A percentile compares a stretch with the other conserved stretches of the same genome.
Conservation (phyloP, 805 yeast genomes). For the Phaffomyces antillensis region DNA sequence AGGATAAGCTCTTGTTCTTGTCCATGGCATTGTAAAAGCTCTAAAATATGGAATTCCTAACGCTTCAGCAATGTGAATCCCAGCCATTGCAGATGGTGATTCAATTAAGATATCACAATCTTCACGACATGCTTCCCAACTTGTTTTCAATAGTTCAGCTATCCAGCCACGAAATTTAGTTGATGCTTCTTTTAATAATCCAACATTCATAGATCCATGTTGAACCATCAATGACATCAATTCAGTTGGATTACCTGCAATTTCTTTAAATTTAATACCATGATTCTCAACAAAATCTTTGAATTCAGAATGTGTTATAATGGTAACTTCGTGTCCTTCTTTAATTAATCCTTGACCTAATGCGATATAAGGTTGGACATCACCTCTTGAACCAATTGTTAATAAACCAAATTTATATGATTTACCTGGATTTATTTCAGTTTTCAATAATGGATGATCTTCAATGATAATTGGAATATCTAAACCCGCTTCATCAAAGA, state of each 20-base stretch:
- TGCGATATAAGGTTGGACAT: conserved; percentile 93
- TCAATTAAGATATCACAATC: conserved; percentile 77
- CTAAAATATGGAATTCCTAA: conserved; percentile 83
- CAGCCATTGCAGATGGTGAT: conserved; percentile 96
- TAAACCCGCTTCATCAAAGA: conserved; percentile 51
- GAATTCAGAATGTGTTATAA: conserved; percentile 84
- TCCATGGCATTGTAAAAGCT: conserved; percentile 99
- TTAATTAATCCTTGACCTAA: conserved; percentile 67
- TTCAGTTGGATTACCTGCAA: conserved; percentile 92
- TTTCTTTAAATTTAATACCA: conserved; percentile 59
- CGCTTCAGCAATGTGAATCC: conserved; percentile 92
- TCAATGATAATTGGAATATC: conserved; percentile 66
- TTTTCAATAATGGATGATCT: conserved; percentile 49
- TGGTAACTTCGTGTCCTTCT: conserved; percentile 81
- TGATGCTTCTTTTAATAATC: conserved; percentile 78
- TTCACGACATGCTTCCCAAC: conserved; percentile 81
- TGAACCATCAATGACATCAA: conserved; percentile 88
- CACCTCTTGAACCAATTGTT: conserved; percentile 94
- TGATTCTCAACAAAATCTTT: conserved; percentile 62
- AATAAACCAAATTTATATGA: conserved; percentile 57
- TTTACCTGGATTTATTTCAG: conserved; percentile 43
- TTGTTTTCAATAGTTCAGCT: conserved; percentile 53
- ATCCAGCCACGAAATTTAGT: conserved; percentile 80
- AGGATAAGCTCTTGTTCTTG: conserved; percentile 90
- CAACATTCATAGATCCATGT: conserved; percentile 80